Base-by-base conservation (phyloP, 192 early-diverging fungal species). In the Coemansia sp. region DNA sequence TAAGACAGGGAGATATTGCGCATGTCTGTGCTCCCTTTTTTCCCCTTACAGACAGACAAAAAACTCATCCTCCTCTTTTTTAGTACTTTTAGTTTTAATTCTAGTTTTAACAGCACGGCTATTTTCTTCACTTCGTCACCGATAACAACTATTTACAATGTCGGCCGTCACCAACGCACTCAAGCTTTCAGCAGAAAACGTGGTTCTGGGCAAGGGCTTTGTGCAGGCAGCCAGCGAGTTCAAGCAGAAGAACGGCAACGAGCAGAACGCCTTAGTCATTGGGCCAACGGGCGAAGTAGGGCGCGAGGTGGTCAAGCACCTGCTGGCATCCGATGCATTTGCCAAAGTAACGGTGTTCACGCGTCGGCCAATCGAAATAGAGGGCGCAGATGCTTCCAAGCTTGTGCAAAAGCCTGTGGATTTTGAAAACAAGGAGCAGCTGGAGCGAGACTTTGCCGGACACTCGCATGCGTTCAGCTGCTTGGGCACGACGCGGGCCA, bases 401-500 rank as follows among this genome's bases (percentile, higher is more conserved):
- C 67, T 83, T 36, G 86, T 89, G 37, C 90, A 93, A 73, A 86
- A 90, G 64, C 78, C 85, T 2, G 85, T 92, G 20, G 88, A 93
- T 78, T 92, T 91, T 74, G 93, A 96, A 20, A 88, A 93, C 51
- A 68, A 88, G 11, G 85, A 87, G 12, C 64, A 77, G 68, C 35
- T 72, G 51, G 64, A 72, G 35, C 56, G 48, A 22, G 65, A 74
- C 28, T 72, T 78, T 55, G 61, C 68, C 11, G 79, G 73, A 2
- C 66, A 83, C 70, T 87, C 87, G 66, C 82, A 86, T 51, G 88
- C 91, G 35, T 94, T 88, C 68, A 90, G 89, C 67, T 85, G 88
- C 62, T 80, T 96, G 6, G 93, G 87, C 35, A 92, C 91, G 1
- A 94, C 92, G 3, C 84, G 88, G 3, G 82, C 78, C 2, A 85